Conservation (phyloP, 2,329 filamentous ascomycete species). For the Ceratocystis alfenasii region DNA sequence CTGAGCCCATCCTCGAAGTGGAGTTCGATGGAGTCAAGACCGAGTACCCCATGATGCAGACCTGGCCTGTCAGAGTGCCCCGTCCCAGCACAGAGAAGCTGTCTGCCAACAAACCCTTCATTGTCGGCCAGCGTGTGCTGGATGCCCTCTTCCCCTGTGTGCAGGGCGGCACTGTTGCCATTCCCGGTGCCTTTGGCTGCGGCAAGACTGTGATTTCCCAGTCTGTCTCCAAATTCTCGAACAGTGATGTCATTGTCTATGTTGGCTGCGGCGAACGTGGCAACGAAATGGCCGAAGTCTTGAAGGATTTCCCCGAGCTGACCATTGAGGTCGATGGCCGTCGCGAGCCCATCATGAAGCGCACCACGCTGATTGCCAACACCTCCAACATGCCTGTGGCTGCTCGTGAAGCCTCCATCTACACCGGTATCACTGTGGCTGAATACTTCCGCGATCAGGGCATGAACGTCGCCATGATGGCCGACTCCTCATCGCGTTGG, state of each 20-base stretch:
- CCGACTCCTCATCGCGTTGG: constrained; percentile 95
- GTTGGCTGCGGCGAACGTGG: constrained; percentile 86
- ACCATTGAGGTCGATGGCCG: constrained; percentile 88
- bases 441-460: constrained; percentile 98
- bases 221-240: constrained; percentile 98
- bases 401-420: constrained; percentile 95
- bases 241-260: constrained; percentile 97
- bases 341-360: constrained; percentile 99
- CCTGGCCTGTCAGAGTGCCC: constrained; percentile 93
- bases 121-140: constrained; percentile 92
- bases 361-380: constrained; percentile 94
- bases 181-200: constrained; percentile 95
- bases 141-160: constrained; percentile 94
- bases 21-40: constrained; percentile 96
- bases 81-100: constrained; percentile 87
- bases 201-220: constrained; percentile 99
- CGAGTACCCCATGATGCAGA: constrained; percentile 96
- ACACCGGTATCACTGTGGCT: constrained; percentile 86
- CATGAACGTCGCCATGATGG: constrained; percentile 99
- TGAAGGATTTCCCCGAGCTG: constrained; percentile 99
- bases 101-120: constrained; percentile 76
- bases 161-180: constrained; percentile 93
- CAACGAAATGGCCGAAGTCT: constrained; percentile 98
- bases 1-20: constrained; percentile 84
- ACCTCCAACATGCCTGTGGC: constrained; percentile 99